Conservation (phyloP, 2,329 filamentous ascomycete species). For the Aspergillus alliaceus region DNA sequence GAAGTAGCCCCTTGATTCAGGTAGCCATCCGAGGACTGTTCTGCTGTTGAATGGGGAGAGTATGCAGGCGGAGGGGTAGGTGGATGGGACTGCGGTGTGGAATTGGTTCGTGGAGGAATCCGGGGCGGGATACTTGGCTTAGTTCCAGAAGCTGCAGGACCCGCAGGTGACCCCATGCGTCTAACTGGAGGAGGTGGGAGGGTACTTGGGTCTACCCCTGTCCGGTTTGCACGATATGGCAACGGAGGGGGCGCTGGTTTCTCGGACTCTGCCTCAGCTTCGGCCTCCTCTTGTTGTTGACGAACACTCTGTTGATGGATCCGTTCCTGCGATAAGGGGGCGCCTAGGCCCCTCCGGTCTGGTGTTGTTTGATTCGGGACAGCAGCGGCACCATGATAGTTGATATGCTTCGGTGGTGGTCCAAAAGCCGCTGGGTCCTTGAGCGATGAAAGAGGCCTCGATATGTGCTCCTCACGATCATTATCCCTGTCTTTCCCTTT, state of each 20-base stretch:
- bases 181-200: constrained; percentile 71
- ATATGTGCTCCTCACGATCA: constrained; percentile 52
- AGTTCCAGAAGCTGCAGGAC: constrained; percentile 34
- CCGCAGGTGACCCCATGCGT: constrained; percentile 31
- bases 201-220: constrained; percentile 66
- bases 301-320: constrained; percentile 31
- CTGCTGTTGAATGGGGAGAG: constrained; percentile 39
- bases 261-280: constrained; percentile 21
- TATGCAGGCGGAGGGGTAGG: constrained; percentile 49
- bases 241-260: constrained; percentile 54
- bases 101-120: constrained; percentile 67
- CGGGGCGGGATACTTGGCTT: constrained; percentile 65
- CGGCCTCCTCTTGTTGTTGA: constrained; percentile 22
- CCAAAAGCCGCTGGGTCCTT: constrained; percentile 77
- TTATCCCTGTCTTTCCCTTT: constrained; percentile 50
- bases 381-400: constrained; percentile 49
- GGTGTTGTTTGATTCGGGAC: constrained; percentile 48
- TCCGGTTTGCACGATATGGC: constrained; percentile 70
- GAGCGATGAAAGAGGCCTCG: constrained; percentile 66
- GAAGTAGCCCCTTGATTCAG: constrained; percentile 62
- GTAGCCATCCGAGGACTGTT: constrained; percentile 34
- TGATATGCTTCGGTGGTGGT: constrained; percentile 71
- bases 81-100: constrained; percentile 46
- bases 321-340: constrained; percentile 42
- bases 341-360: constrained; percentile 44